Percentiles rank a stretch among this genome's conserved stretches.
phyloP scores from a whole-genome alignment of 495 filamentous ascomycete species.

The Amphirosellinia nigrospora region DNA sequence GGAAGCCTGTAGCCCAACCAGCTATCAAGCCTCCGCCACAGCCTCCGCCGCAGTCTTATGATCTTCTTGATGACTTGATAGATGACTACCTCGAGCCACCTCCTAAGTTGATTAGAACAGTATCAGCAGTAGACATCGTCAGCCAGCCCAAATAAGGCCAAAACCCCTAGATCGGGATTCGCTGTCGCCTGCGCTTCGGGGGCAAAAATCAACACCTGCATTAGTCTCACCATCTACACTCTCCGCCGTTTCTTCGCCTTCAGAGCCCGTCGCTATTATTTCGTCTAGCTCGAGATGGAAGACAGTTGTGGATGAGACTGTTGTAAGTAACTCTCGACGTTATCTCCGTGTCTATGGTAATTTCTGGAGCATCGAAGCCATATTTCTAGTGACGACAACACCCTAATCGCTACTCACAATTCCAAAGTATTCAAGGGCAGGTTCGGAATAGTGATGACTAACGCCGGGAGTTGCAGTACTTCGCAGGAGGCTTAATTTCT shows the following conservation, averaged over 20 bases:
- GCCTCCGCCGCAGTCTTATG: not conserved
- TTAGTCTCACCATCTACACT: constrained; percentile 31
- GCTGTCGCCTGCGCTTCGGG: not conserved
- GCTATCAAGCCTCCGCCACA: not conserved
- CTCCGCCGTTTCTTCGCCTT: constrained; percentile 21
- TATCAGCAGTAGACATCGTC: constrained; percentile 12
- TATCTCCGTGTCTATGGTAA: not conserved
- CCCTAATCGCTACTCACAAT: not conserved
- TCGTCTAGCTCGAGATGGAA: constrained; percentile 44
- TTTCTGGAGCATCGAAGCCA: not conserved
- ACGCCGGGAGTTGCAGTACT: constrained; percentile 45
- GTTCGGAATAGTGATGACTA: not conserved
- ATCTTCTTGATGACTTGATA: constrained; percentile 33
- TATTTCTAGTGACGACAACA: too few relatives aligned
- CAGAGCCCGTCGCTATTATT: not conserved
- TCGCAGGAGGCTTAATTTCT: constrained; percentile 66
- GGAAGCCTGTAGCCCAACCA: constrained; percentile 13
- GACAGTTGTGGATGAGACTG: constrained; percentile 59
- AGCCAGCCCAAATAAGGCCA: constrained; percentile 7
- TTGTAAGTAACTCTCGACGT: constrained; percentile 21
- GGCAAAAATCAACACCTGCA: constrained; percentile 5
- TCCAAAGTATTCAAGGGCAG: not conserved
- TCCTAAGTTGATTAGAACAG: constrained; percentile 11
- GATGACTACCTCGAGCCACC: constrained; percentile 37
- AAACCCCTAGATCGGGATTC: not conserved